Evolutionary conservation across 768 basidiomycete species (phyloP).

Genomic region (Lentinula raphanica): DNA sequence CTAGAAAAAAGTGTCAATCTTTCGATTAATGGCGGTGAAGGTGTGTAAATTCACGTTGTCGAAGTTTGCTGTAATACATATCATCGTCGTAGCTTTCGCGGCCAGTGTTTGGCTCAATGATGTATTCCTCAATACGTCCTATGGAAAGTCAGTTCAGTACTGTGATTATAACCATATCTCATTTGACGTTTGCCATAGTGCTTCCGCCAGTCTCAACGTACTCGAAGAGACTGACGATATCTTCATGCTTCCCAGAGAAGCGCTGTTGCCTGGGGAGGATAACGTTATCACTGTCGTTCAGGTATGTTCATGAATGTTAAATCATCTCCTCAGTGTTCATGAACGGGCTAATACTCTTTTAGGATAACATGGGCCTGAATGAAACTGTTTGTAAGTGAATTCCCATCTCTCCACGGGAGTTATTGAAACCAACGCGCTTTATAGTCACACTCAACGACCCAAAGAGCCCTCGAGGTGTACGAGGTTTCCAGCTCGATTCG

Average conservation of each 20-base stretch:
- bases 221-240: slow-evolving; percentile 55
- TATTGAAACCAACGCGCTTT: too few relatives aligned
- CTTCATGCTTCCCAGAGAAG: slow-evolving; percentile 41
- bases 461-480: slow-evolving; percentile 56
- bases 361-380: slow-evolving; percentile 60
- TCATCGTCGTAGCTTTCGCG: slow-evolving; percentile 23
- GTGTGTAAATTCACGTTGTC: slow-evolving; percentile 38
- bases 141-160: slow-evolving; percentile 45
- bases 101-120: slow-evolving; percentile 57
- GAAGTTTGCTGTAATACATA: background rate
- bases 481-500: slow-evolving; percentile 40
- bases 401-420: background rate
- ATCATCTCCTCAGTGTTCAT: too few relatives aligned
- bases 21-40: slow-evolving; percentile 78
- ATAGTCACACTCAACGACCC: too few relatives aligned
- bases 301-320: too few relatives aligned
- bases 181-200: slow-evolving; percentile 36
- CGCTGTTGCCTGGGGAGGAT: slow-evolving; percentile 35
- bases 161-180: slow-evolving; percentile 27
- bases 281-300: slow-evolving; percentile 56
- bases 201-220: slow-evolving; percentile 57
- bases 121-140: slow-evolving; percentile 49
- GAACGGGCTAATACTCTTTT: too few relatives aligned
- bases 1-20: slow-evolving; percentile 61
- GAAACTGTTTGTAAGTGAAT: slow-evolving; percentile 28